Percentiles rank a stretch among this genome's conserved stretches.
These are phyloP conservation scores for Phycomyces nitens DNA, from an alignment of 192 early-diverging fungal genomes.

Conservation along the genomic window DNA sequence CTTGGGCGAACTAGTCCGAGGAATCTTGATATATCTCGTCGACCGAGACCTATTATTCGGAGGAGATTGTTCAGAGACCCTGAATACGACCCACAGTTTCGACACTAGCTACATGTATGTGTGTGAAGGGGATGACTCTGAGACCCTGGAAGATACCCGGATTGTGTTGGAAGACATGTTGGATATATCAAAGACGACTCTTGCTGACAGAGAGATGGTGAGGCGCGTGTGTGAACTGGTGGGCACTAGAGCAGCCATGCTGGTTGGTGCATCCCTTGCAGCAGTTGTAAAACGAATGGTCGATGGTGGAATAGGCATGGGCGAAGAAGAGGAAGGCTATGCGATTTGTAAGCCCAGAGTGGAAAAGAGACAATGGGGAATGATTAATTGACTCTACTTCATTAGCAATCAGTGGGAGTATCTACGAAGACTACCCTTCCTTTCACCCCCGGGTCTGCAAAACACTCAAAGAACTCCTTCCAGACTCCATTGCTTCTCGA, in stretches of 20 bases:
- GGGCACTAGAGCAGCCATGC: conserved; percentile 71
- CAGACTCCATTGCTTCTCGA: conserved; percentile 25
- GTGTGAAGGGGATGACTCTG: conserved; percentile 63
- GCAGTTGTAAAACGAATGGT: conserved; percentile 49
- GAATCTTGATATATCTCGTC: conserved; percentile 74
- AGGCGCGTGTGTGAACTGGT: conserved; percentile 79
- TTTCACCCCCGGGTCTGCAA: conserved; percentile 39
- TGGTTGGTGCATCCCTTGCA: conserved; percentile 69
- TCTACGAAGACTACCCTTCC: conserved; percentile 36
- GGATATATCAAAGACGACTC: conserved; percentile 56
- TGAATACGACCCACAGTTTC: conserved; percentile 69
- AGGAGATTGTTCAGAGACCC: conserved; percentile 54
- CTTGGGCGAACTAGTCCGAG: conserved; percentile 81
- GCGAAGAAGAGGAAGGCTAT: conserved; percentile 19
- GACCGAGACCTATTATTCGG: conserved; percentile 75
- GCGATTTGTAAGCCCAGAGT: conserved; percentile 30
- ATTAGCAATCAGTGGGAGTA: conserved; percentile 36
- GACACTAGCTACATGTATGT: conserved; percentile 71
- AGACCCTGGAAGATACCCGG: conserved; percentile 57
- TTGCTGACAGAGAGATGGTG: conserved; percentile 75
- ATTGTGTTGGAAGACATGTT: conserved; percentile 71
- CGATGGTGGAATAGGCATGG: conserved; percentile 29
- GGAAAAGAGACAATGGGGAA: not conserved
- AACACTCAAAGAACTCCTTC: conserved; percentile 32
- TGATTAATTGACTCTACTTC: too few species aligned